A percentile compares a stretch with the other conserved stretches of the same genome.
Conservation (phyloP, 2,329 filamentous ascomycete species). For the Beauveria medogensis region DNA sequence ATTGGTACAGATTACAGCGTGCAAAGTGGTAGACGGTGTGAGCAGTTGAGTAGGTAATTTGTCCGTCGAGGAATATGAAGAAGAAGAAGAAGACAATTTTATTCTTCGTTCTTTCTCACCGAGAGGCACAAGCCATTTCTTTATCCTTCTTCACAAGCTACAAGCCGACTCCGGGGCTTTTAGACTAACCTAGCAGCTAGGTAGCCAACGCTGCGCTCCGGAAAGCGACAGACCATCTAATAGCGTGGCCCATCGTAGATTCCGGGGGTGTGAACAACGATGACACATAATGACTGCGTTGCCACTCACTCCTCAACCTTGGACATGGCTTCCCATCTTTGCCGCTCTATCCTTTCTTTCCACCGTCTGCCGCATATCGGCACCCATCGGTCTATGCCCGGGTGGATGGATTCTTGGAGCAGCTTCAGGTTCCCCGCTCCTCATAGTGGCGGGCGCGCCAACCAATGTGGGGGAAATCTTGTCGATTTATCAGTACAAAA, state of each 20-base stretch:
- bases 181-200: background rate
- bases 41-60: too few relatives aligned
- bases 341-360: background rate
- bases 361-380: background rate
- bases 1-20: too few relatives aligned
- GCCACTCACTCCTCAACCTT: background rate
- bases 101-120: too few relatives aligned
- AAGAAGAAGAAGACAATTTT: background rate
- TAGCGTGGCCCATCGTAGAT: background rate
- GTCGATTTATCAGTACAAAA: background rate
- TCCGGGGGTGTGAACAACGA: background rate
- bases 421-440: background rate
- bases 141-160: background rate
- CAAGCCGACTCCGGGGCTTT: background rate
- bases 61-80: background rate
- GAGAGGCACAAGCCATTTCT: background rate
- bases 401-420: slow-evolving; percentile 4
- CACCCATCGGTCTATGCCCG: slow-evolving; percentile 7
- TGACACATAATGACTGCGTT: slow-evolving; percentile 9
- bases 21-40: too few relatives aligned
- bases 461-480: background rate
- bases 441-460: background rate
- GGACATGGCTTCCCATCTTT: background rate
- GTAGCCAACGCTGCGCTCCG: background rate
- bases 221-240: background rate